These are phyloP conservation scores for Toxicodendron radicans DNA, from an alignment of 345 rosid species.

Conservation along the genomic window DNA sequence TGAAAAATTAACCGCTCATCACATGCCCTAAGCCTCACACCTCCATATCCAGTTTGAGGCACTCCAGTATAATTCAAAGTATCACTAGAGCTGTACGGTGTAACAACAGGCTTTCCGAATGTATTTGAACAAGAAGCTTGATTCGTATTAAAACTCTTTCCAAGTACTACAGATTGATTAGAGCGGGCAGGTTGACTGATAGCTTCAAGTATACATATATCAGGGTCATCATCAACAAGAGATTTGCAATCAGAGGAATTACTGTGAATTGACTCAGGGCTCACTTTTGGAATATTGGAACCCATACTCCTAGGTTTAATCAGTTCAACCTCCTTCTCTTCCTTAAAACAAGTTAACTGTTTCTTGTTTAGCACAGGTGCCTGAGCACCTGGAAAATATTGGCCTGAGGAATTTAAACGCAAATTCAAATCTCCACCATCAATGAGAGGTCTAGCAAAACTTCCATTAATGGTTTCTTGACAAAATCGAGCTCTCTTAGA, in stretches of 20 bases:
- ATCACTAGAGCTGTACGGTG: slow-evolving; percentile 35
- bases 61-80: slow-evolving; percentile 33
- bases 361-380: slow-evolving; percentile 30
- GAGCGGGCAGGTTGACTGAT: slow-evolving; percentile 55
- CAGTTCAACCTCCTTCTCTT: slow-evolving; percentile 37
- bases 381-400: slow-evolving; percentile 30
- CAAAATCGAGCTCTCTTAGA: slow-evolving; percentile 27
- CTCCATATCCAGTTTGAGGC: slow-evolving; percentile 34
- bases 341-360: slow-evolving; percentile 29
- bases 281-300: slow-evolving; percentile 47
- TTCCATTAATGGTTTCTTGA: slow-evolving; percentile 30
- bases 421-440: slow-evolving; percentile 29
- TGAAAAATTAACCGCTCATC: slow-evolving; percentile 58
- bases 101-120: slow-evolving; percentile 12
- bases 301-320: slow-evolving; percentile 35
- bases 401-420: slow-evolving; percentile 37
- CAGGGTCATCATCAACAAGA: slow-evolving; percentile 64
- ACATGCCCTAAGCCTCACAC: slow-evolving; percentile 38
- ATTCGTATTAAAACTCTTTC: slow-evolving; percentile 18
- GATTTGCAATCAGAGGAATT: slow-evolving; percentile 59
- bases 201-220: slow-evolving; percentile 76
- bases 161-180: slow-evolving; percentile 33
- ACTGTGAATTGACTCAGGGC: slow-evolving; percentile 72
- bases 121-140: slow-evolving; percentile 10
- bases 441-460: slow-evolving; percentile 20